These are phyloP conservation scores for Scytalidium sp. DNA, from an alignment of 2,329 filamentous ascomycete genomes.

Conservation along the genomic window DNA sequence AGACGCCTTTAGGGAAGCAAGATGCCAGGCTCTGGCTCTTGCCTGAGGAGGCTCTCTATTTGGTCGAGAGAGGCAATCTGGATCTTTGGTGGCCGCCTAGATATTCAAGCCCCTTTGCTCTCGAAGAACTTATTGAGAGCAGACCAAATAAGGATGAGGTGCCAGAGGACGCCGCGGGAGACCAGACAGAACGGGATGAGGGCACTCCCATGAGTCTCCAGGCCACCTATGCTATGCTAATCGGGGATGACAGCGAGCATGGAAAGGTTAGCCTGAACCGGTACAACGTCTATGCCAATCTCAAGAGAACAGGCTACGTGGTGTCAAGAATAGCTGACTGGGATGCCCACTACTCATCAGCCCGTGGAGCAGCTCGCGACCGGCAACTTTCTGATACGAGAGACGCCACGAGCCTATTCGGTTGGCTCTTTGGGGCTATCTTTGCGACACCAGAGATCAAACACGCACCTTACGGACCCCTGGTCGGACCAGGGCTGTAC, in stretches of 20 bases:
- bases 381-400: background rate
- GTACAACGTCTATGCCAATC: slow-evolving; percentile 82
- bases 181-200: slow-evolving; percentile 50
- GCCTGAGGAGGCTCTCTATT: slow-evolving; percentile 86
- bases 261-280: slow-evolving; percentile 69
- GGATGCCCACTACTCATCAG: slow-evolving; percentile 25
- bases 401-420: slow-evolving; percentile 19
- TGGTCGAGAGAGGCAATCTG: slow-evolving; percentile 82
- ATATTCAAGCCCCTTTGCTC: slow-evolving; percentile 42
- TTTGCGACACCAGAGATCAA: slow-evolving; percentile 20
- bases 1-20: slow-evolving; percentile 53
- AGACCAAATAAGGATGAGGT: slow-evolving; percentile 37
- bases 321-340: slow-evolving; percentile 66
- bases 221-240: slow-evolving; percentile 81
- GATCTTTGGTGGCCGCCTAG: slow-evolving; percentile 79
- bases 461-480: slow-evolving; percentile 43
- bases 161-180: slow-evolving; percentile 11
- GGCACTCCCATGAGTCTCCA: slow-evolving; percentile 87
- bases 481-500: slow-evolving; percentile 62
- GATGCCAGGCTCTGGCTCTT: slow-evolving; percentile 73
- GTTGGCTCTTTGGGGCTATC: slow-evolving; percentile 25
- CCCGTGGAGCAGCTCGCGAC: background rate
- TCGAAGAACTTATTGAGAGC: slow-evolving; percentile 17
- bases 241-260: slow-evolving; percentile 64
- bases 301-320: slow-evolving; percentile 81